Conservation (phyloP, 139 green algal genomes). For the Micromonas commoda region DNA sequence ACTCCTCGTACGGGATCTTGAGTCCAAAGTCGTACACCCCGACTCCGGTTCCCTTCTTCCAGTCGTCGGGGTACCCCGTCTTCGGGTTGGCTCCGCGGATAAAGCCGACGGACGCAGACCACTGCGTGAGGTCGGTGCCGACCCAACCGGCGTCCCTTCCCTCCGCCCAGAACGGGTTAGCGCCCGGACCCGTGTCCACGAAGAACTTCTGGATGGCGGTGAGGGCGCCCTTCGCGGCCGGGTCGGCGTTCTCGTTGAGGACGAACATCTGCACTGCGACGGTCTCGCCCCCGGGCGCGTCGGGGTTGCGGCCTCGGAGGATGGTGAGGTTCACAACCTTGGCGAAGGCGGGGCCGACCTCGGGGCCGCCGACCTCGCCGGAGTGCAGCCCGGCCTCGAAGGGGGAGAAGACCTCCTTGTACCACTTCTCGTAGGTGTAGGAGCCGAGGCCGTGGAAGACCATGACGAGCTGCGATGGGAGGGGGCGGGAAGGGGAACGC, state of each 20-base stretch:
- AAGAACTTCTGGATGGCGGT: background rate
- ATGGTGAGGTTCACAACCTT: background rate
- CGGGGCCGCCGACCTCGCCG: background rate
- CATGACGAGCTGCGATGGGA: too few relatives aligned
- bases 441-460: background rate
- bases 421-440: background rate
- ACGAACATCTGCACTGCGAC: too few relatives aligned
- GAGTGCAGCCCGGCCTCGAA: background rate
- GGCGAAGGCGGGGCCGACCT: background rate
- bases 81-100: background rate
- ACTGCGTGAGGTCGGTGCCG: background rate
- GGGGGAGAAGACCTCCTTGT: background rate
- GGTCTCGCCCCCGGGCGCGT: too few relatives aligned
- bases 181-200: background rate
- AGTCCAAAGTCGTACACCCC: background rate
- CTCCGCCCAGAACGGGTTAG: background rate
- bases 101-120: background rate
- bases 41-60: background rate
- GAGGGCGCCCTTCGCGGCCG: background rate
- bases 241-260: background rate
- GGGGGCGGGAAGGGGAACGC: too few relatives aligned
- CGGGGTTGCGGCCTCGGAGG: background rate
- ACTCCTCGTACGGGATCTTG: background rate
- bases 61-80: background rate
- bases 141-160: background rate